Conservation (phyloP, 2,329 filamentous ascomycete species). For the Chaetomium strumarium region DNA sequence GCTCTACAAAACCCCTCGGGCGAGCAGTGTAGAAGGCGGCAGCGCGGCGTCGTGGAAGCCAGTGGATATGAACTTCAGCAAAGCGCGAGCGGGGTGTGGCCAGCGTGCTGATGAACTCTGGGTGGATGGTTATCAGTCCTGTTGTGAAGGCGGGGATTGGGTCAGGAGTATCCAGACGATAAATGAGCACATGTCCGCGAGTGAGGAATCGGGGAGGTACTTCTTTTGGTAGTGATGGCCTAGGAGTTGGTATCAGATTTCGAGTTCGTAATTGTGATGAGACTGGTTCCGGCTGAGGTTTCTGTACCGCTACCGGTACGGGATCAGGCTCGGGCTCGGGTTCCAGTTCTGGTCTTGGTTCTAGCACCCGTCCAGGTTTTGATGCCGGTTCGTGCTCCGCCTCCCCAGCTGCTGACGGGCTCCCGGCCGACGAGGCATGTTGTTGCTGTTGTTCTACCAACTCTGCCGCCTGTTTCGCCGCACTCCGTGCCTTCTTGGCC, state of each 20-base stretch:
- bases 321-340: background rate
- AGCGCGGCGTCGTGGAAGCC: slow-evolving; percentile 2
- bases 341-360: background rate
- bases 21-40: slow-evolving; percentile 1
- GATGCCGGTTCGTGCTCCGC: background rate
- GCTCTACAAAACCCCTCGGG: slow-evolving; percentile 1
- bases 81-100: background rate
- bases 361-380: too few relatives aligned
- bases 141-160: slow-evolving; percentile 2
- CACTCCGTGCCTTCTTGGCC: too few relatives aligned
- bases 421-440: too few relatives aligned
- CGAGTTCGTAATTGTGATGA: background rate
- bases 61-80: slow-evolving; percentile 7
- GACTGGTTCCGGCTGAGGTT: too few relatives aligned
- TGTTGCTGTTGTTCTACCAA: too few relatives aligned
- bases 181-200: background rate
- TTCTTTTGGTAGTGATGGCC: background rate
- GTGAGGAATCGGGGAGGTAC: background rate
- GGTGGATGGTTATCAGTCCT: slow-evolving; percentile 6
- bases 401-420: too few relatives aligned
- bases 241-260: background rate
- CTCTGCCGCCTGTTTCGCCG: too few relatives aligned
- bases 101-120: background rate
- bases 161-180: background rate
- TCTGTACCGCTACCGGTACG: too few relatives aligned